These are phyloP conservation scores for Colletotrichum sp. DNA, from an alignment of 2,329 filamentous ascomycete genomes.

Conservation along the genomic window DNA sequence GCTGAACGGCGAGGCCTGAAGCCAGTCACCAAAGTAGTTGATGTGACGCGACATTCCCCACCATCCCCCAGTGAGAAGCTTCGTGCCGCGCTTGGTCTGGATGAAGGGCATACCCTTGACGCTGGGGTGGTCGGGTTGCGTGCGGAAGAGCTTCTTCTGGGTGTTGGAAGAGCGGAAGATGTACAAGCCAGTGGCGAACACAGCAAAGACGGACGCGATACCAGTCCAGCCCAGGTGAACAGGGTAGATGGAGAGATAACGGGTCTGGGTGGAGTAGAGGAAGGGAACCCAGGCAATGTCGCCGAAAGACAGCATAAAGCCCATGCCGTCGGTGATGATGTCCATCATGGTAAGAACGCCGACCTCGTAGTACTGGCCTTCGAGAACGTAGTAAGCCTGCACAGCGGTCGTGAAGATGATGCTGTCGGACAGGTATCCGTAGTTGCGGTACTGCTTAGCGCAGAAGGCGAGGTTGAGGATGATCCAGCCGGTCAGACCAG, in stretches of 20 bases:
- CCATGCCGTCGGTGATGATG: conserved; percentile 75
- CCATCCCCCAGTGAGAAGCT: conserved; percentile 72
- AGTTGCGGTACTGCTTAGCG: conserved; percentile 72
- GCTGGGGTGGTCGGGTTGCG: conserved; percentile 68
- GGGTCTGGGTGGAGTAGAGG: conserved; percentile 70
- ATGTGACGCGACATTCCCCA: conserved; percentile 76
- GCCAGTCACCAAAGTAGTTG: conserved; percentile 79
- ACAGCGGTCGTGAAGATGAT: conserved; percentile 69
- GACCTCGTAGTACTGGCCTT: conserved; percentile 73
- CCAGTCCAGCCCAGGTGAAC: conserved; percentile 64
- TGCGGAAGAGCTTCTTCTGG: conserved; percentile 78
- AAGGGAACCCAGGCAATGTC: conserved; percentile 78
- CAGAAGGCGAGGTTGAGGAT: conserved; percentile 72
- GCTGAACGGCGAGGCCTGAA: conserved; percentile 75
- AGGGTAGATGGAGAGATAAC: conserved; percentile 74
- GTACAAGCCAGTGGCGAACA: conserved; percentile 67
- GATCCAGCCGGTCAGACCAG: conserved; percentile 74
- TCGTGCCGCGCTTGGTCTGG: conserved; percentile 68
- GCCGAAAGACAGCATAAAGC: conserved; percentile 77
- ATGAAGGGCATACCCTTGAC: conserved; percentile 72
- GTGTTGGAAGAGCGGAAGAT: conserved; percentile 77
- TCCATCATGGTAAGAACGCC: conserved; percentile 78
- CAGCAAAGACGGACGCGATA: conserved; percentile 58
- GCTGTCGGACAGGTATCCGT: conserved; percentile 71
- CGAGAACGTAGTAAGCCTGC: conserved; percentile 72